Evolutionary conservation across 768 basidiomycete species (phyloP).

Genomic region (Zangia roseola): DNA sequence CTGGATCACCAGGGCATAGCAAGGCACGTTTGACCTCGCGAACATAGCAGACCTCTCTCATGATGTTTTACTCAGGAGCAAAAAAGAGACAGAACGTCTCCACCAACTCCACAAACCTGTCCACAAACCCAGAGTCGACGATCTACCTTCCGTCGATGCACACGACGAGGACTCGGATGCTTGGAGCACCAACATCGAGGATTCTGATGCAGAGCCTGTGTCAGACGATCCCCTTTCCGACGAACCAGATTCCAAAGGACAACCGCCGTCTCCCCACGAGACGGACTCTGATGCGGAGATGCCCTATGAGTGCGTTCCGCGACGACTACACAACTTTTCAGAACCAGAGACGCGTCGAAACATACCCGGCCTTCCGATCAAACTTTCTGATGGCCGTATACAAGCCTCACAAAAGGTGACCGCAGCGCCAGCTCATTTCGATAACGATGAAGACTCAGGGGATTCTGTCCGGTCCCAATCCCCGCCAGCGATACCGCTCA

Average conservation of each 20-base stretch:
- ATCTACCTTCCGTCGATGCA: conserved; percentile 69
- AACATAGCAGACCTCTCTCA: neutral
- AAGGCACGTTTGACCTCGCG: conserved; percentile 47
- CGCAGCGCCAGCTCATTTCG: conserved; percentile 14
- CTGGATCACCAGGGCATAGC: conserved; percentile 81
- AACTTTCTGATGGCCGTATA: conserved; percentile 78
- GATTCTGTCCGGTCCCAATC: conserved; percentile 35
- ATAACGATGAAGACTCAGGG: conserved; percentile 34
- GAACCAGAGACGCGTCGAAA: conserved; percentile 47
- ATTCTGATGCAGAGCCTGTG: conserved; percentile 27
- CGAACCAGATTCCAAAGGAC: conserved; percentile 11
- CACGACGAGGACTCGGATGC: conserved; percentile 56
- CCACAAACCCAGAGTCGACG: conserved; percentile 45
- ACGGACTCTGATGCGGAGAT: conserved; percentile 64
- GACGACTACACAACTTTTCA: conserved; percentile 51
- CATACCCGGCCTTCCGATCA: conserved; percentile 77
- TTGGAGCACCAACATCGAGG: conserved; percentile 47
- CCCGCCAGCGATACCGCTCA: conserved; percentile 23
- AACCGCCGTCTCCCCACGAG: neutral
- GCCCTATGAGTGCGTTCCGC: conserved; percentile 66
- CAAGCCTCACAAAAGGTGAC: conserved; percentile 49
- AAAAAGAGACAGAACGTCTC: conserved; percentile 75
- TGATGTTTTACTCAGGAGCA: conserved; percentile 55
- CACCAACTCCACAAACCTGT: conserved; percentile 64
- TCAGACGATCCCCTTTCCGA: conserved; percentile 10